phyloP scores from a whole-genome alignment of 2,329 filamentous ascomycete genomes.

The Curvularia eragrostidis region DNA sequence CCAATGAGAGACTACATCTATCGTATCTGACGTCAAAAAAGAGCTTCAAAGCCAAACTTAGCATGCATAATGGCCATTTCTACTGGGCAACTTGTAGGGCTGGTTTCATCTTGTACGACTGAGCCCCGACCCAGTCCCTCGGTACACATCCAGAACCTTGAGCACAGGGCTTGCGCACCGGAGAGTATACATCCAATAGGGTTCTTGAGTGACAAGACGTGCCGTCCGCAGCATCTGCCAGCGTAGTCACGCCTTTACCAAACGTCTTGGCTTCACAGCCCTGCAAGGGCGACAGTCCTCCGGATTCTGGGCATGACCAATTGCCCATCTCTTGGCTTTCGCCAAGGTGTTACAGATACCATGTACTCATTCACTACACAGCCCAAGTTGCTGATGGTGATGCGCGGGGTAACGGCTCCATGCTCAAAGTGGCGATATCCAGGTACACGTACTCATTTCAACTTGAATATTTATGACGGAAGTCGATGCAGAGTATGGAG shows the following conservation, averaged over 20 bases:
- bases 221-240: background rate
- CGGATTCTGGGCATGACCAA: background rate
- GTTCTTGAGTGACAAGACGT: background rate
- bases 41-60: background rate
- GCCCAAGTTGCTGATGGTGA: background rate
- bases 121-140: background rate
- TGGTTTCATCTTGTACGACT: background rate
- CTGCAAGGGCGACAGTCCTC: background rate
- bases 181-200: background rate
- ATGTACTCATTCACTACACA: background rate
- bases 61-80: background rate
- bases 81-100: background rate
- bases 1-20: background rate
- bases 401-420: background rate
- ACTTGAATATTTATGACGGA: background rate
- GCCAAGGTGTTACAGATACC: constrained; percentile 3
- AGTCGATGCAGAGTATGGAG: background rate
- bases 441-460: background rate
- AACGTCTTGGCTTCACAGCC: constrained; percentile 1
- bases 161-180: background rate
- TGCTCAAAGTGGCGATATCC: too few relatives aligned
- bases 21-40: background rate
- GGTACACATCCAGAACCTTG: background rate
- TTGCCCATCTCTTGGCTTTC: background rate
- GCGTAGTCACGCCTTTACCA: background rate